A percentile compares a stretch with the other conserved stretches of the same genome.
Evolutionary conservation across 768 basidiomycete species (phyloP).

Genomic region (Lactarius evosmus): DNA sequence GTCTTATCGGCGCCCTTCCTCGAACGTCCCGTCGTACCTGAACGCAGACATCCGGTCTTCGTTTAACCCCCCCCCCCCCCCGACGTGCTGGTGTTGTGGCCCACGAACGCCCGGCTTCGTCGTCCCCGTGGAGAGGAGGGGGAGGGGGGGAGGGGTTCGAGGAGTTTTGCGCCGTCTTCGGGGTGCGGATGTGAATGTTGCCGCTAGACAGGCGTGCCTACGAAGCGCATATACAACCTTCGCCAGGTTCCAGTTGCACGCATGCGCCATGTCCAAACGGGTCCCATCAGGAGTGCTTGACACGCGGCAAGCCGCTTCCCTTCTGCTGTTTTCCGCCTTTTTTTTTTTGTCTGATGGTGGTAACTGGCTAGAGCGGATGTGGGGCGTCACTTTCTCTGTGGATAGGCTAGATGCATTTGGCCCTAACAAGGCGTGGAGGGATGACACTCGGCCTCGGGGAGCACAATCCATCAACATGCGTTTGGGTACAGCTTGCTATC

Average conservation of each 20-base stretch:
- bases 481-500: slow-evolving; percentile 51
- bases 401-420: slow-evolving; percentile 3
- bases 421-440: slow-evolving; percentile 36
- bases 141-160: slow-evolving; percentile 42
- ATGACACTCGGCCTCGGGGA: slow-evolving; percentile 50
- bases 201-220: slow-evolving; percentile 46
- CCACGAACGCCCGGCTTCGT: slow-evolving; percentile 57
- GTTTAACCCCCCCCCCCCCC: too few relatives aligned
- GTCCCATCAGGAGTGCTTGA: slow-evolving; percentile 62
- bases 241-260: slow-evolving; percentile 56
- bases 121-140: too few relatives aligned
- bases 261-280: slow-evolving; percentile 54
- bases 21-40: too few relatives aligned
- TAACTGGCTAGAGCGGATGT: slow-evolving; percentile 46
- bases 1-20: too few relatives aligned
- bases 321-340: background rate
- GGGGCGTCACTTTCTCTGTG: slow-evolving; percentile 45
- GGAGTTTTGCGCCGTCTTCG: slow-evolving; percentile 44
- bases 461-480: slow-evolving; percentile 53
- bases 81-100: too few relatives aligned
- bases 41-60: background rate
- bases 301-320: slow-evolving; percentile 44
- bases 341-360: background rate
- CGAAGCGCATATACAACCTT: slow-evolving; percentile 48
- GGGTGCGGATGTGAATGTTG: slow-evolving; percentile 47